Conservation (phyloP, 2,329 filamentous ascomycete species). For the Metarhizium brunneum region DNA sequence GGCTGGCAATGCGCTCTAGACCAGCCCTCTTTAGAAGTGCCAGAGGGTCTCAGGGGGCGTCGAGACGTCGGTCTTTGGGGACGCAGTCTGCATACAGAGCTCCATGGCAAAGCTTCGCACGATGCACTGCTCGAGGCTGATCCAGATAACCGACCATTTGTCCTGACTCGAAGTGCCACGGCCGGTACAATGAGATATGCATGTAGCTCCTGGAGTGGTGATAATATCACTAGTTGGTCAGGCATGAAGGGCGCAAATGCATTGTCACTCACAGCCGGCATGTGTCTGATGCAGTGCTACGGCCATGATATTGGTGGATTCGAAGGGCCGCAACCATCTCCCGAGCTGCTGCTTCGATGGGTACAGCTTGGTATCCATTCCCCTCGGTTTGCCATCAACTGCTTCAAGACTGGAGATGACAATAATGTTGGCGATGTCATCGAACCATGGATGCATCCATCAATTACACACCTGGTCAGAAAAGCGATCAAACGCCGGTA, state of each 20-base stretch:
- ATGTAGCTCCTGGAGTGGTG: constrained; percentile 65
- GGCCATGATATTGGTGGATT: constrained; percentile 71
- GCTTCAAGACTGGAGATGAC: constrained; percentile 63
- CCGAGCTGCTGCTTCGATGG: constrained; percentile 65
- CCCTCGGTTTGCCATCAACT: constrained; percentile 66
- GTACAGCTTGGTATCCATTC: constrained; percentile 63
- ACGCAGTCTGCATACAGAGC: constrained; percentile 57
- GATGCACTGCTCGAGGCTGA: constrained; percentile 52
- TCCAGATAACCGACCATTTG: constrained; percentile 53
- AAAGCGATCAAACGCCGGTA: constrained; percentile 61
- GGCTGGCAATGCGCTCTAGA: constrained; percentile 54
- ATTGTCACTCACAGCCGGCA: constrained; percentile 56
- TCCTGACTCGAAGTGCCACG: constrained; percentile 62
- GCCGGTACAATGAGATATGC: constrained; percentile 62
- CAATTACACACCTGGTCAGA: constrained; percentile 53
- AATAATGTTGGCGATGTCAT: constrained; percentile 64
- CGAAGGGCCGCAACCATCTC: constrained; percentile 61
- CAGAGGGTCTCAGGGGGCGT: constrained; percentile 18
- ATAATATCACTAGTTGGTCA: constrained; percentile 66
- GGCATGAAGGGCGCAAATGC: constrained; percentile 65
- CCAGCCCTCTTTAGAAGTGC: constrained; percentile 22
- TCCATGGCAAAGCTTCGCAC: constrained; percentile 62
- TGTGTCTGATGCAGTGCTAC: constrained; percentile 60
- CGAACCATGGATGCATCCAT: constrained; percentile 70
- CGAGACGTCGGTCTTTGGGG: constrained; percentile 60